Evolutionary conservation across 176 grass and related monocot genomes (phyloP).

Genomic region (Oryza officinalis): DNA sequence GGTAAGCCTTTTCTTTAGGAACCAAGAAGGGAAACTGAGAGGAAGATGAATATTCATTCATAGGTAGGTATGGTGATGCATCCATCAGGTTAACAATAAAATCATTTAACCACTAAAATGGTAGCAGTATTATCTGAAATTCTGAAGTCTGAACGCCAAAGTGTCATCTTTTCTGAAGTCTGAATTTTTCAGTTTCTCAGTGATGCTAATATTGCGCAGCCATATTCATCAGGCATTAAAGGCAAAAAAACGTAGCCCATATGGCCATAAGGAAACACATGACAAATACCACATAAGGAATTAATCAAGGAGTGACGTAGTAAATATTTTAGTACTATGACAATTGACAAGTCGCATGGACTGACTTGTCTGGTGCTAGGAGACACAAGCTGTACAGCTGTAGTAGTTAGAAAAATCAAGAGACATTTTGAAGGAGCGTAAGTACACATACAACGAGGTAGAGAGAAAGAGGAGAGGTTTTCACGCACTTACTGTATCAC

Average conservation of each 20-base stretch:
- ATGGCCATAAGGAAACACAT: background rate
- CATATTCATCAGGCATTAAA: background rate
- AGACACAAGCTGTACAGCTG: background rate
- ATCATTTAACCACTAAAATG: background rate
- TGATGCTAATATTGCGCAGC: background rate
- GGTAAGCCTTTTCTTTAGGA: background rate
- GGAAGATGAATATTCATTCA: background rate
- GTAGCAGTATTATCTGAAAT: background rate
- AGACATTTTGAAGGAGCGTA: background rate
- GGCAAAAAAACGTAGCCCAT: background rate
- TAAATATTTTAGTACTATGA: background rate
- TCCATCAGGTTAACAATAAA: background rate
- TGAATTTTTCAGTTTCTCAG: background rate
- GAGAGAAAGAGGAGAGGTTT: background rate
- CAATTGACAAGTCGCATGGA: constrained; percentile 14
- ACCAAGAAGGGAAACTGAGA: background rate
- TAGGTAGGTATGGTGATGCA: background rate
- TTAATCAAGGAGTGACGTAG: background rate
- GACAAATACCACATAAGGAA: background rate
- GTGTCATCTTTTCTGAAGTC: background rate
- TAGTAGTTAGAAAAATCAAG: constrained; percentile 33
- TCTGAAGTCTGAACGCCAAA: background rate
- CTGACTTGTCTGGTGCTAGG: constrained; percentile 40
- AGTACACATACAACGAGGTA: background rate
- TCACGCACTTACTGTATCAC: constrained; percentile 1